Evolutionary conservation across 176 grass and related monocot genomes (phyloP), one percentile per base, ranked within the genome.

Genomic region (Zea luxurians): DNA sequence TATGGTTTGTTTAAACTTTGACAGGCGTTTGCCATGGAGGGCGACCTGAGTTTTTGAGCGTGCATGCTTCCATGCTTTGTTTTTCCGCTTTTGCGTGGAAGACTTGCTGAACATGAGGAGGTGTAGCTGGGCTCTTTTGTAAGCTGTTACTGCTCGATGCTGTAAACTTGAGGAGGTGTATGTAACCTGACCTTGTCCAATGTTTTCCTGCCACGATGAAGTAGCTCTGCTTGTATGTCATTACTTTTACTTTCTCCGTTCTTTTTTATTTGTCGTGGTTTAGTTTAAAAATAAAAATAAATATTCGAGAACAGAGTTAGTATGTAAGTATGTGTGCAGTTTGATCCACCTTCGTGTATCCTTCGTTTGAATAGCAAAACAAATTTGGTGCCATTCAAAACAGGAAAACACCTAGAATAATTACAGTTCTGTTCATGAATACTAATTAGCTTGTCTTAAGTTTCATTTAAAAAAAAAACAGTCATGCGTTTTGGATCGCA

Each of bases 151-250:
- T 55, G 18, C 37, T 52, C 21, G 45, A 61, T 73, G 54, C 8
- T 79, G 68, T 83, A 74, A 75, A 84, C 54, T 64, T 76, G 78
- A 76, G 70, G 70, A 80, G 17, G 9, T 70, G 13, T 70, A 69
- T 85, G 76, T 85, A 37, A 58, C 59, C 38, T 63, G 53, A 76
- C 16, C 27, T 80, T 88, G 21, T 75, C 49, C 18, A 60, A 70
- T 64, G 48, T 42, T 79, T 84, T 80, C 40, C 69, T 53, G 15
- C 35, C 37, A 27, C 47, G 21, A 38, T 68, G 45, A n/a, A 38
- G 6, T 68, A 68, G 37, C 16, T 57, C 54, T 21, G n/a, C 44
- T 63, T 73, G 57, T 49, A 27, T 35, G 27, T 27, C 27, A 27
- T 27, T 27, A 27, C 27, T 27, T 27, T 27, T 27, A 27, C 27